Base-by-base conservation (phyloP, 257 asterid genomes). In the Plectranthus barbatus region DNA sequence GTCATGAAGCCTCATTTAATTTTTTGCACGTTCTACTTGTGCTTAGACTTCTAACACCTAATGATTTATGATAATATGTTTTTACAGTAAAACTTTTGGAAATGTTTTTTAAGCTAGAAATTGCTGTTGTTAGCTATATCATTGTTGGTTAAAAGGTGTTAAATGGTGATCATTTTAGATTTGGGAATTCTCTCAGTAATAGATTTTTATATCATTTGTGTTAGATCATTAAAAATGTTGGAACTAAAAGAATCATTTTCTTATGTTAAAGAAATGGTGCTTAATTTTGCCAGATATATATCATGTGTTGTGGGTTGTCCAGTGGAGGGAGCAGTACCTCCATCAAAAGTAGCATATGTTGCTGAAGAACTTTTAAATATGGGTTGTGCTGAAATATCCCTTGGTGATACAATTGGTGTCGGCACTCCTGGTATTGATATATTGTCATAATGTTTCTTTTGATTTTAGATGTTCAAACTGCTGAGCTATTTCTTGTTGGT, bases 301-400 rank as follows among this genome's bases (percentile, higher is more conserved):
- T 92, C 97, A 46, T 89, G 96, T 63, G 95, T 92, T 51, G 94
- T 85, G 73, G 99, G 99, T 62, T 92, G 99, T 78, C 99, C 97
- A 15, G 82, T 84, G 66, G 99, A 92, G 83, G 97, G 99, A 68
- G 82, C 80, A 48, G 87, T 89, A 56, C 76, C 83, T 73, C 96
- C 99, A 42, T 74, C 89, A 48, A 78, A 81, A 75, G 96, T 89
- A 12, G 99, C 89, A 52, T 76, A 82, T 62, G 99, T 89, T 66
- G 97, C 96, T 17, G 82, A 82, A 83, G 87, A 86, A 65, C 95
- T 92, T 71, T 48, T 74, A 48, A 71, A 79, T 52, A 86, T 92
- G 97, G 99, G 99, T 18, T 92, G 97, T 77, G 70, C 64, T 73
- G 97, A 92, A 73, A 89, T 92, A 56, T 92, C 99, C 41, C 97